Conservation (phyloP, 2,329 filamentous ascomycete genomes). For the Colletotrichum sojae region DNA sequence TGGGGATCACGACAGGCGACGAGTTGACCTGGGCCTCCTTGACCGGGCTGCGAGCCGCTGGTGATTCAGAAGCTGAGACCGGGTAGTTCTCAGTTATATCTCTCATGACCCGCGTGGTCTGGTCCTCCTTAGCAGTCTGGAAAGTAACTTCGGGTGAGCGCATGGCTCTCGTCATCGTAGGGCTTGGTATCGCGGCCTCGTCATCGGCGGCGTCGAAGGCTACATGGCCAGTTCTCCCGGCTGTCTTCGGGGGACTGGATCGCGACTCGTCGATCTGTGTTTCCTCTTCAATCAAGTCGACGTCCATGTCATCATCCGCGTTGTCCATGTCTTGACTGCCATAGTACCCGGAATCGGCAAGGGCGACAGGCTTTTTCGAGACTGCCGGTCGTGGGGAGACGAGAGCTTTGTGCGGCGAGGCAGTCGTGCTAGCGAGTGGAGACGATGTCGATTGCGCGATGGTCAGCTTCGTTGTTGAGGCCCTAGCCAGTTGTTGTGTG, state of each 20-base stretch:
- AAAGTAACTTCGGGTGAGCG: slow-evolving; percentile 56
- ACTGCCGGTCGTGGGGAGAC: slow-evolving; percentile 49
- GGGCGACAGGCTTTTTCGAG: slow-evolving; percentile 52
- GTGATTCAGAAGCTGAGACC: slow-evolving; percentile 37
- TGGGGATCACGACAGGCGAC: slow-evolving; percentile 41
- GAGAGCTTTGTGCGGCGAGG: slow-evolving; percentile 50
- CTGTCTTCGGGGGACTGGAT: slow-evolving; percentile 35
- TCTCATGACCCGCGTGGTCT: slow-evolving; percentile 48
- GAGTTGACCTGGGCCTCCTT: slow-evolving; percentile 18
- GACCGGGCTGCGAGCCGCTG: slow-evolving; percentile 41
- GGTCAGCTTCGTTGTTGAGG: slow-evolving; percentile 70
- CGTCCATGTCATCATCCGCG: slow-evolving; percentile 58
- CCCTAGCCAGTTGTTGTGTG: slow-evolving; percentile 62
- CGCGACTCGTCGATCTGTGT: slow-evolving; percentile 37
- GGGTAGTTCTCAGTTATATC: slow-evolving; percentile 39
- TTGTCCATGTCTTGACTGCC: slow-evolving; percentile 66
- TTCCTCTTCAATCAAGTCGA: slow-evolving; percentile 48
- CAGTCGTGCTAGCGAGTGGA: slow-evolving; percentile 51
- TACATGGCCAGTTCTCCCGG: slow-evolving; percentile 33
- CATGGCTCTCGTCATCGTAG: slow-evolving; percentile 37
- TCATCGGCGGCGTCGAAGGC: slow-evolving; percentile 37
- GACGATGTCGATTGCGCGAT: slow-evolving; percentile 63
- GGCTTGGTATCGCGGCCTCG: slow-evolving; percentile 41
- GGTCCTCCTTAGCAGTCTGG: slow-evolving; percentile 62
- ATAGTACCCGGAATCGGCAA: slow-evolving; percentile 79